phyloP scores from a whole-genome alignment of 1,139 yeast genomes.

The Blastobotrys aristatus region DNA sequence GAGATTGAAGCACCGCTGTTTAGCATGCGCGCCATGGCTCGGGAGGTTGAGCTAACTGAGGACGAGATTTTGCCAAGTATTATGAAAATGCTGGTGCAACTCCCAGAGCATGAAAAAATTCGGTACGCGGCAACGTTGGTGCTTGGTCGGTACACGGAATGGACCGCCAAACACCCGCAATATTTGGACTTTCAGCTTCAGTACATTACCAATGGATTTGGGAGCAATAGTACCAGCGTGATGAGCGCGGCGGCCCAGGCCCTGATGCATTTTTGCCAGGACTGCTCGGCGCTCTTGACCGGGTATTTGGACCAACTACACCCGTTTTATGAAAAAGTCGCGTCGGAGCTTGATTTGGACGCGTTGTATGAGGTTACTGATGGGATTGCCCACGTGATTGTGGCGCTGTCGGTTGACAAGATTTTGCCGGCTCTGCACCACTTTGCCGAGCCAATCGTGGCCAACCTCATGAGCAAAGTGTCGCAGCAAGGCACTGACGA shows the following conservation, averaged over 20 bases:
- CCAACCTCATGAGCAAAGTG: constrained; percentile 37
- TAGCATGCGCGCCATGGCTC: constrained; percentile 90
- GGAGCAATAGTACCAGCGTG: constrained; percentile 41
- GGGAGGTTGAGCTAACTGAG: constrained; percentile 71
- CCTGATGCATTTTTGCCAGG: constrained; percentile 89
- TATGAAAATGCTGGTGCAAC: constrained; percentile 60
- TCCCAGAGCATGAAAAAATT: constrained; percentile 83
- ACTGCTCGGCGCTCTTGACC: constrained; percentile 66
- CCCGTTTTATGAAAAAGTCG: constrained; percentile 65
- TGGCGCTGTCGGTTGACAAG: constrained; percentile 45
- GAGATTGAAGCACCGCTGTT: constrained; percentile 85
- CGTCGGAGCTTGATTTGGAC: constrained; percentile 52
- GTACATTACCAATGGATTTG: constrained; percentile 78
- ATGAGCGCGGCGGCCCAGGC: constrained; percentile 90
- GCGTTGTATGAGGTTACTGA: constrained; percentile 79
- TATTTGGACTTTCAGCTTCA: constrained; percentile 76
- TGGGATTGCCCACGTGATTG: constrained; percentile 82
- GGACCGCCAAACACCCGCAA: constrained; percentile 87
- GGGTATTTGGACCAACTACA: constrained; percentile 72
- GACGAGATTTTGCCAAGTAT: constrained; percentile 68
- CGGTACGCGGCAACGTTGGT: constrained; percentile 91
- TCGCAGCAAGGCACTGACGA: constrained; percentile 36
- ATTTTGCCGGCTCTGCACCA: constrained; percentile 46
- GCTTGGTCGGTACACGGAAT: constrained; percentile 88
- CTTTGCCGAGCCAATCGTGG: constrained; percentile 66